Evolutionary conservation across 148 eudicot genomes (phyloP).

Genomic region (Rhododendron henanense): DNA sequence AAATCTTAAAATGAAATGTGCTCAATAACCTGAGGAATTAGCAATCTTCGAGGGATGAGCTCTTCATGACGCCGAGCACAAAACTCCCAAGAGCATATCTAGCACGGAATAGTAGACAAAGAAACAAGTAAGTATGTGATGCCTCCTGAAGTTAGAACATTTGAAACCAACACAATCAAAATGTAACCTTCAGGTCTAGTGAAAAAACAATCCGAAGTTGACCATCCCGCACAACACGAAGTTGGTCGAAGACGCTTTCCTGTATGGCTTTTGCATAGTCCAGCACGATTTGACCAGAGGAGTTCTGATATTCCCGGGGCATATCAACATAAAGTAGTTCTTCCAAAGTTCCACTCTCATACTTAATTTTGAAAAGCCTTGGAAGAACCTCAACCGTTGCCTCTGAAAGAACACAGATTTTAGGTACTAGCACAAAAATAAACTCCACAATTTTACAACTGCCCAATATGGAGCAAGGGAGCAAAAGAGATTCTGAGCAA

Average conservation of each 20-base stretch:
- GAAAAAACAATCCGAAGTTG: conserved; percentile 91
- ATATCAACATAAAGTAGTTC: conserved; percentile 89
- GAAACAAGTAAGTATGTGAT: conserved; percentile 3
- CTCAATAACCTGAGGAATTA: conserved; percentile 77
- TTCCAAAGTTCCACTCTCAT: conserved; percentile 91
- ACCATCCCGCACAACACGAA: conserved; percentile 97
- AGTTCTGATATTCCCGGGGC: conserved; percentile 84
- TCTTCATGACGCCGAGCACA: conserved; percentile 97
- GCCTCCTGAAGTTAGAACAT: conserved; percentile 2
- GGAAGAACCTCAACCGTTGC: conserved; percentile 97
- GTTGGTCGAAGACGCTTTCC: conserved; percentile 90
- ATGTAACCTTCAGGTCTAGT: conserved; percentile 76
- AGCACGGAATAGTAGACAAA: not conserved
- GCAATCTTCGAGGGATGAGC: conserved; percentile 78
- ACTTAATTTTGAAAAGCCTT: conserved; percentile 87
- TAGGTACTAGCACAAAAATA: not conserved
- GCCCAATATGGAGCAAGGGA: not conserved
- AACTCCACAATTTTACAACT: not conserved
- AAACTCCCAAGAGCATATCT: conserved; percentile 99
- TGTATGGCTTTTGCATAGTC: conserved; percentile 95
- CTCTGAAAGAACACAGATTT: conserved; percentile 43
- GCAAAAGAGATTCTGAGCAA: not conserved
- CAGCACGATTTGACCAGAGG: conserved; percentile 85
- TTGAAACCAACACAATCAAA: not conserved
- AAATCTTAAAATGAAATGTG: not conserved